A percentile compares a stretch with the other conserved stretches of the same genome.
phyloP scores from a whole-genome alignment of 2,329 filamentous ascomycete genomes.

The Exophiala sideris region DNA sequence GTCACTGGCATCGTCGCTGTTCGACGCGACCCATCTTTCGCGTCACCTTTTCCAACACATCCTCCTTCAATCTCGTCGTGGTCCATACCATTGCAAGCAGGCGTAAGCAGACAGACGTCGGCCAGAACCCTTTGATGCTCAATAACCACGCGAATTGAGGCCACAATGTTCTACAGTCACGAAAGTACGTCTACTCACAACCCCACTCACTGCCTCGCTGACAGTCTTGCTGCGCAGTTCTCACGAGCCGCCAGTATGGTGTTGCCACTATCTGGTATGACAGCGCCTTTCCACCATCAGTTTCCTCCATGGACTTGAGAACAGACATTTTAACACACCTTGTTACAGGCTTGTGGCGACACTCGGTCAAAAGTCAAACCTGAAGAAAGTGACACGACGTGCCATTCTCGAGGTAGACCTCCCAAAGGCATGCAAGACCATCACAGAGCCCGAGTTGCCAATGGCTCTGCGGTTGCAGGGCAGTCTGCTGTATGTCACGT shows the following conservation, averaged over 20 bases:
- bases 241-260: slow-evolving; percentile 83
- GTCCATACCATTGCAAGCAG: not conserved
- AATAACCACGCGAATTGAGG: not conserved
- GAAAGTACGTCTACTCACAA: slow-evolving; percentile 63
- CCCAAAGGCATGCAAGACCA: slow-evolving; percentile 80
- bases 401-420: slow-evolving; percentile 87
- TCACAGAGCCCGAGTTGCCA: slow-evolving; percentile 77
- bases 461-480: slow-evolving; percentile 88
- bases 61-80: too few species aligned
- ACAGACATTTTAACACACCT: not conserved
- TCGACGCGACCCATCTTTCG: too few species aligned
- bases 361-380: slow-evolving; percentile 67
- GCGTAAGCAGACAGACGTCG: not conserved
- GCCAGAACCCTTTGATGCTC: slow-evolving; percentile 4
- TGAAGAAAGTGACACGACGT: slow-evolving; percentile 75
- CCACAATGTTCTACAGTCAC: slow-evolving; percentile 86
- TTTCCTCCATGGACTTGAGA: not conserved
- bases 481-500: slow-evolving; percentile 65
- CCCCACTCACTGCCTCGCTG: slow-evolving; percentile 1
- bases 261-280: slow-evolving; percentile 87
- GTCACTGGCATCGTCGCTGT: too few species aligned
- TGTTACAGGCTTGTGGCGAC: slow-evolving; percentile 80
- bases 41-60: too few species aligned
- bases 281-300: not conserved
- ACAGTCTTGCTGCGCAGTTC: slow-evolving; percentile 48